Conservation (phyloP, 2,329 filamentous ascomycete genomes). For the Pseudocercospora cruenta region DNA sequence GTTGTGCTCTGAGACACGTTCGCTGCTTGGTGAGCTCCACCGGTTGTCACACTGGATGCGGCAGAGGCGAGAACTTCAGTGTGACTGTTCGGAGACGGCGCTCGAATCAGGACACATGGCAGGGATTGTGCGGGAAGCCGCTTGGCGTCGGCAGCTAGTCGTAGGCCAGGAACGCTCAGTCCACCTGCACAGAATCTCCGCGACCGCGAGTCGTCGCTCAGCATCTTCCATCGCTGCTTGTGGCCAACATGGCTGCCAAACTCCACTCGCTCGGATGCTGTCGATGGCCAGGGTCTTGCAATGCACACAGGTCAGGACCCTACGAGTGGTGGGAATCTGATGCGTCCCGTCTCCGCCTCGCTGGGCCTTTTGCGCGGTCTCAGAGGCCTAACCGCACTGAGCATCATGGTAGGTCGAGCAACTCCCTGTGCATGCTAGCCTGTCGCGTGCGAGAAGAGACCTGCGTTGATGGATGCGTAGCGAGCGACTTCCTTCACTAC, state of each 20-base stretch:
- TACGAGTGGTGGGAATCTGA: constrained; percentile 5
- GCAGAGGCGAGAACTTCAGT: neutral
- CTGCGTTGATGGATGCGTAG: constrained; percentile 6
- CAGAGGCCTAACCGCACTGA: constrained; percentile 13
- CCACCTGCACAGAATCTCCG: constrained; percentile 1
- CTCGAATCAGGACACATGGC: constrained; percentile 10
- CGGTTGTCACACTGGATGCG: neutral
- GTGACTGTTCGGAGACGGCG: constrained; percentile 11
- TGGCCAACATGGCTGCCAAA: constrained; percentile 11
- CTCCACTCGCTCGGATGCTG: neutral
- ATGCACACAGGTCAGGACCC: neutral
- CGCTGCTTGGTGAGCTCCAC: neutral
- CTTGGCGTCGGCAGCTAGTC: neutral
- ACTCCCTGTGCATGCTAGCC: constrained; percentile 10
- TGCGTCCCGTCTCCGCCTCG: constrained; percentile 11
- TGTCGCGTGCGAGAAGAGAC: constrained; percentile 21
- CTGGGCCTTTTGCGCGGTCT: constrained; percentile 17
- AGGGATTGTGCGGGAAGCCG: neutral
- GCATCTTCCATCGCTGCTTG: constrained; percentile 1
- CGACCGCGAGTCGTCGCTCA: constrained; percentile 3
- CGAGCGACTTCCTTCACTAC: constrained; percentile 5
- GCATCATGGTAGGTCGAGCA: constrained; percentile 19
- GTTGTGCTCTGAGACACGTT: constrained; percentile 5
- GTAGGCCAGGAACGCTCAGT: constrained; percentile 10
- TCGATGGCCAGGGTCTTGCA: neutral